Evolutionary conservation across 176 grass and related monocot genomes (phyloP).

Genomic region (Avena eriantha): DNA sequence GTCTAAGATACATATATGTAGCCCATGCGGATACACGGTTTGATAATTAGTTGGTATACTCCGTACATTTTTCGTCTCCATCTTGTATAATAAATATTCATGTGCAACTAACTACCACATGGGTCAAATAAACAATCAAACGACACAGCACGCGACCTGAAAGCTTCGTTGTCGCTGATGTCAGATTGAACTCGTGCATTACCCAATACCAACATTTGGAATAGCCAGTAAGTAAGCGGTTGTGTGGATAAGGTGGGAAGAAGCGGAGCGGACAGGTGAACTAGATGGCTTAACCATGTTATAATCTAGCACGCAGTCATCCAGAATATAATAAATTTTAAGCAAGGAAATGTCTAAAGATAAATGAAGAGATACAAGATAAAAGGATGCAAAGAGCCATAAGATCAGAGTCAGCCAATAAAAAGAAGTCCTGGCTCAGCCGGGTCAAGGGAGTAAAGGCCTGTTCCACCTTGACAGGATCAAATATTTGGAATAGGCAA

Average conservation of each 20-base stretch:
- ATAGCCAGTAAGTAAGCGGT: not conserved
- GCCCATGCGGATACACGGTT: not conserved
- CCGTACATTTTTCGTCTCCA: not conserved
- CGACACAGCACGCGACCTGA: not conserved
- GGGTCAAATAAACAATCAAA: not conserved
- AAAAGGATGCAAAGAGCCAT: not conserved
- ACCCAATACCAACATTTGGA: not conserved
- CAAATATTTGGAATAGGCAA: not conserved
- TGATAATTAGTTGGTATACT: not conserved
- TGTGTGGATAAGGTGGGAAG: not conserved
- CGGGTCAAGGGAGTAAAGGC: not conserved
- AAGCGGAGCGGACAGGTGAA: not conserved
- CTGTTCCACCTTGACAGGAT: not conserved
- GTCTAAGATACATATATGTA: not conserved
- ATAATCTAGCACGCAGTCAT: too few relatives aligned
- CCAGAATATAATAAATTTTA: too few relatives aligned
- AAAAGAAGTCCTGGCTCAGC: not conserved
- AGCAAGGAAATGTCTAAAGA: too few relatives aligned
- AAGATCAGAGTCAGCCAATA: not conserved
- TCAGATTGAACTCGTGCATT: too few relatives aligned
- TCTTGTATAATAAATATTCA: not conserved
- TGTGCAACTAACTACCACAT: not conserved
- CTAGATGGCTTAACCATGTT: too few relatives aligned
- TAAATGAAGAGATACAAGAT: not conserved
- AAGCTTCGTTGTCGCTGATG: too few relatives aligned